Conservation (phyloP, 495 filamentous ascomycete species). For the Cercophora sp. region DNA sequence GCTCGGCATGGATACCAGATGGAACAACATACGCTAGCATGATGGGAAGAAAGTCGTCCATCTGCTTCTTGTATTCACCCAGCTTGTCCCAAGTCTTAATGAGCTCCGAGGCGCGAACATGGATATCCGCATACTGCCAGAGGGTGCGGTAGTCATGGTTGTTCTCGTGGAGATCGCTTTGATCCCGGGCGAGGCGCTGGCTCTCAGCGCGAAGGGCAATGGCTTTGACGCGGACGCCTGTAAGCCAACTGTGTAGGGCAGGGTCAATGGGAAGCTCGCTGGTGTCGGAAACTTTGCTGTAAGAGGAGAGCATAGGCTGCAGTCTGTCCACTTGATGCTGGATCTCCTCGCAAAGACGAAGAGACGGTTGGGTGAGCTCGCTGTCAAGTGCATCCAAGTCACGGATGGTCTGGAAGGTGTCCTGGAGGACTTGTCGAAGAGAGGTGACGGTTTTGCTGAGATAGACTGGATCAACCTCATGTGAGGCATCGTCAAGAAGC, state of each 20-base stretch:
- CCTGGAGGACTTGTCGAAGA: conserved; percentile 6
- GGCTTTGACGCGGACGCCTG: conserved; percentile 14
- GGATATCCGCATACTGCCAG: not conserved
- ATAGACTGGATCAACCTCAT: conserved; percentile 3
- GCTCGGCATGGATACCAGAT: not conserved
- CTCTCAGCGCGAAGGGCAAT: conserved; percentile 8
- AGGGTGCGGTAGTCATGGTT: not conserved
- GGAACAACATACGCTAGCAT: conserved; percentile 12
- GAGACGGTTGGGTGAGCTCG: not conserved
- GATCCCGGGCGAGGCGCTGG: not conserved
- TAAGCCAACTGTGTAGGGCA: conserved; percentile 15
- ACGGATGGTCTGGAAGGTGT: not conserved
- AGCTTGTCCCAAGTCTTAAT: conserved; percentile 9
- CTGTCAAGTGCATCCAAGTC: not conserved
- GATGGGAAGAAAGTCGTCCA: conserved; percentile 17
- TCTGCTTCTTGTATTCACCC: conserved; percentile 4
- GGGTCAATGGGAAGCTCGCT: conserved; percentile 6
- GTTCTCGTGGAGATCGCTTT: not conserved
- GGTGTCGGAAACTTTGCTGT: conserved; percentile 2
- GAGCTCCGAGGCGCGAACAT: not conserved
- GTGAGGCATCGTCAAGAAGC: conserved; percentile 10
- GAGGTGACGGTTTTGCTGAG: conserved; percentile 4
- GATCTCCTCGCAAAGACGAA: not conserved
- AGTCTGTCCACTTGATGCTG: conserved; percentile 4
- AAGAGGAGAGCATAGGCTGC: conserved; percentile 11